Conservation (phyloP, 768 basidiomycete genomes). For the Suillus subluteus region DNA sequence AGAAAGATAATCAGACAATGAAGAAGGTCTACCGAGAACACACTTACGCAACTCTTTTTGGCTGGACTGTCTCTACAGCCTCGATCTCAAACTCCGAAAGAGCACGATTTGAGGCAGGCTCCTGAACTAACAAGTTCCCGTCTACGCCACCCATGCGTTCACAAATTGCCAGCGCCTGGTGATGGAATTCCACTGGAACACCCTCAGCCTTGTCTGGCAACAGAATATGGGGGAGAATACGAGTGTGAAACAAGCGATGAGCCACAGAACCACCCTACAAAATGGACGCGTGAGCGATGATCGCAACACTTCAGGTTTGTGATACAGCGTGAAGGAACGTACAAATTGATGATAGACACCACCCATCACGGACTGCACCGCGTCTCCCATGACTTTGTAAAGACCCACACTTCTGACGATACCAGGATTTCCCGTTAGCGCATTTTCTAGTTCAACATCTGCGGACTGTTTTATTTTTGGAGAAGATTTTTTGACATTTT, state of each 20-base stretch:
- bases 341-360: slow-evolving; percentile 83
- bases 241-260: slow-evolving; percentile 39
- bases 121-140: slow-evolving; percentile 20
- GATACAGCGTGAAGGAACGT: slow-evolving; percentile 36
- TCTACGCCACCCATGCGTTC: slow-evolving; percentile 36
- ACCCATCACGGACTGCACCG: slow-evolving; percentile 76
- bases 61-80: slow-evolving; percentile 4
- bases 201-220: slow-evolving; percentile 30
- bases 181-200: slow-evolving; percentile 36
- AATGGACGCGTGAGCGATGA: not conserved
- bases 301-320: not conserved
- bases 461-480: slow-evolving; percentile 18
- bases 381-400: slow-evolving; percentile 78
- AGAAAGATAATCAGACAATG: not conserved
- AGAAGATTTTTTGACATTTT: slow-evolving; percentile 3
- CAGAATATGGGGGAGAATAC: slow-evolving; percentile 37
- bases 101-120: slow-evolving; percentile 4
- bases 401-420: slow-evolving; percentile 62
- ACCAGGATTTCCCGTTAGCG: slow-evolving; percentile 34
- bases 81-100: slow-evolving; percentile 14
- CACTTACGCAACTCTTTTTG: slow-evolving; percentile 30
- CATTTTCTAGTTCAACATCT: slow-evolving; percentile 31
- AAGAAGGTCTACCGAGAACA: not conserved
- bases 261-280: slow-evolving; percentile 37
- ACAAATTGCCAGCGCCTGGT: slow-evolving; percentile 27